These are phyloP conservation scores for Quercus phellos DNA, from an alignment of 331 rosid genomes.

Conservation along the genomic window DNA sequence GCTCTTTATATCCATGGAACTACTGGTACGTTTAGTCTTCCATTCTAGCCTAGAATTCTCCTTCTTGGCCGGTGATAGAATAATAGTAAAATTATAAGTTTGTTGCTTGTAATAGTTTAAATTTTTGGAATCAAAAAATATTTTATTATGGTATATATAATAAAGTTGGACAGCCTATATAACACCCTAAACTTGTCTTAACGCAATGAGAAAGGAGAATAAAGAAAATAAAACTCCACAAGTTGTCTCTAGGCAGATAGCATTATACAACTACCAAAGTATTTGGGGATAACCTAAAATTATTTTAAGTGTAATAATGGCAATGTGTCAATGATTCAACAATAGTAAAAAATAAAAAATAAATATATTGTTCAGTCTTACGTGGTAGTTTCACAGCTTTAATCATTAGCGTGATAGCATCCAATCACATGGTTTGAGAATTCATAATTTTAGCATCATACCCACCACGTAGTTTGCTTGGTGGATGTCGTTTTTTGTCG, in stretches of 20 bases:
- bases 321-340: not conserved
- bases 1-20: slow-evolving; percentile 46
- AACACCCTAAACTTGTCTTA: too few relatives aligned
- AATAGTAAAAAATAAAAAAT: not conserved
- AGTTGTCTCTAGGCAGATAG: too few relatives aligned
- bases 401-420: not conserved
- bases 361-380: not conserved
- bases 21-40: slow-evolving; percentile 35
- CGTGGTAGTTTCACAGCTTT: not conserved
- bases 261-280: too few relatives aligned
- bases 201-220: too few relatives aligned
- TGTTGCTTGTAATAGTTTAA: too few relatives aligned
- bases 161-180: too few relatives aligned
- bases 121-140: too few relatives aligned
- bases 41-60: not conserved
- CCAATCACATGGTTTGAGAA: not conserved
- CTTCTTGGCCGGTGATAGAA: too few relatives aligned
- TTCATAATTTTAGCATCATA: not conserved
- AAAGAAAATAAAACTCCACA: too few relatives aligned
- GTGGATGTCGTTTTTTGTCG: not conserved
- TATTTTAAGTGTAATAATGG: not conserved
- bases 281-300: not conserved
- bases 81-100: too few relatives aligned
- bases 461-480: not conserved
- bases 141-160: too few relatives aligned